Base-by-base conservation (phyloP, 495 filamentous ascomycete species). In the Trichoderma orchidacearum region DNA sequence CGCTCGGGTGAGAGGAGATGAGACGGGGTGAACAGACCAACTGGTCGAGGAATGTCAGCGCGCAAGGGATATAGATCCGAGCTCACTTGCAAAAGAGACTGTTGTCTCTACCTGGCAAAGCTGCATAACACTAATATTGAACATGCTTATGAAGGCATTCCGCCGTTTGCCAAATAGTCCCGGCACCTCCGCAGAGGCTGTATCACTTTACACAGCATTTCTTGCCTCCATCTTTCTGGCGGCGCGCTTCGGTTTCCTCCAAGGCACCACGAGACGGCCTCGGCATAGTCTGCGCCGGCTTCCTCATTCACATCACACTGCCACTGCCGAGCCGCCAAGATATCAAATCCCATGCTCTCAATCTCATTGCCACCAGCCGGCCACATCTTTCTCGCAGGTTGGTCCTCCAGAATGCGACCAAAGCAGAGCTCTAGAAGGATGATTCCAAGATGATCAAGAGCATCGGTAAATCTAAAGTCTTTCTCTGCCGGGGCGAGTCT, bases 371-470 rank as follows among this genome's bases (percentile, higher is more conserved):
- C 55, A 25, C 36, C 51, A 21, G 54, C 8, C 4, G 62, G 56
- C 57, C 62, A 60, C 9, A 41, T 32, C 1, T 57, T 51, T 1
- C 68, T 57, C 51, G 53, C 38, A 0, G 57, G 28, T 23, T 66
- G 53, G 1, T 57, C 53, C 25, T 64, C 66, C 1, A 74, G 58
- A 2, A 57, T 29, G 3, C 32, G 54, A 11, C 68, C 66, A 50
- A 72, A 74, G 45, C 68, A 72, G 7, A 74, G 65, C 53, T 74
- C 67, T 0, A 74, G 60, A 17, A 74, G 63, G n/a, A 68, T 36
- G 25, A 74, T 70, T 21, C 81, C 86, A 72, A 98, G 80, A 56
- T 85, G 71, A 54, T 69, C 66, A 18, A 77, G 64, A 0, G 65
- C 61, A 36, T 62, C 64, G 50, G 29, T 67, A 6, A 75, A 57